These are phyloP conservation scores for Acanthochlamys bracteata DNA, from an alignment of 106 monocot genomes.

Conservation along the genomic window DNA sequence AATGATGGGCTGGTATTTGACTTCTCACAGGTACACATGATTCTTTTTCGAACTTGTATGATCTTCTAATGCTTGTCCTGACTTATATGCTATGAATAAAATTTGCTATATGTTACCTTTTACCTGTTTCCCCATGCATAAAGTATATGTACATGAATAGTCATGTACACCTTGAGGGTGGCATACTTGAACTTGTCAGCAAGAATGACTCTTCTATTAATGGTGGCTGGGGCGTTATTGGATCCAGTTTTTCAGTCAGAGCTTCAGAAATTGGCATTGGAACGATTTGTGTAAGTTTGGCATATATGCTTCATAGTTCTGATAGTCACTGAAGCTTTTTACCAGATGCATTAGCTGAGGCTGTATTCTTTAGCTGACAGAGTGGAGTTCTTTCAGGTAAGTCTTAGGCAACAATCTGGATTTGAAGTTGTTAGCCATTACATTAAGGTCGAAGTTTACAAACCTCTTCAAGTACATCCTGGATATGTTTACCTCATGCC, in stretches of 20 bases:
- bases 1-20: slow-evolving; percentile 74
- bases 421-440: slow-evolving; percentile 55
- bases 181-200: slow-evolving; percentile 40
- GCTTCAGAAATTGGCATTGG: slow-evolving; percentile 52
- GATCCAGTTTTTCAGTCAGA: slow-evolving; percentile 48
- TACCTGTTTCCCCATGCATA: not conserved
- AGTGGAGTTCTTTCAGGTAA: slow-evolving; percentile 46
- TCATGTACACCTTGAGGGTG: slow-evolving; percentile 55
- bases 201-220: slow-evolving; percentile 22
- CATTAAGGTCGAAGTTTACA: slow-evolving; percentile 84
- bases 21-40: slow-evolving; percentile 56
- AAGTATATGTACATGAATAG: slow-evolving; percentile 79
- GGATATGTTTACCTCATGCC: slow-evolving; percentile 74
- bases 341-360: not conserved
- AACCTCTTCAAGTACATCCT: slow-evolving; percentile 55
- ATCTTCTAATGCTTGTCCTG: no score
- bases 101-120: no score
- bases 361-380: slow-evolving; percentile 7
- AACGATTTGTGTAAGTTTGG: slow-evolving; percentile 75
- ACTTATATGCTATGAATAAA: no score
- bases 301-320: not conserved
- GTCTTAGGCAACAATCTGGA: slow-evolving; percentile 42
- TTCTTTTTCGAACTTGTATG: no score
- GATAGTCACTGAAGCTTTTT: no score
- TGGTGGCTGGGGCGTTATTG: slow-evolving; percentile 21